A percentile compares a stretch with the other conserved stretches of the same genome.
Evolutionary conservation across 768 basidiomycete species (phyloP).

Genomic region (Ramaria sp.): DNA sequence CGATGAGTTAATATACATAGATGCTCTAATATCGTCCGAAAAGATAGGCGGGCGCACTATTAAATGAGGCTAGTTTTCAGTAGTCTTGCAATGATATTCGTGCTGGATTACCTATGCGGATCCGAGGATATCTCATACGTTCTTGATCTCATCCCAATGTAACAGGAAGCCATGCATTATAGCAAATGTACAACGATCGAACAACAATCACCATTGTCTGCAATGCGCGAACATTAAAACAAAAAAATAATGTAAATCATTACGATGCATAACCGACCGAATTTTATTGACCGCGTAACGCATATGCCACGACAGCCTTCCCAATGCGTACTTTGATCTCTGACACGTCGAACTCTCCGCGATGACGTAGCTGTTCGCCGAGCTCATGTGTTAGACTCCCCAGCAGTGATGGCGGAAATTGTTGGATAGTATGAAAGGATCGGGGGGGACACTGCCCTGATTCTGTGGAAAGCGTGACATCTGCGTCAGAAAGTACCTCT

Average conservation of each 20-base stretch:
- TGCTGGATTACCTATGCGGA: too few relatives aligned
- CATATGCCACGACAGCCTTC: conserved; percentile 48
- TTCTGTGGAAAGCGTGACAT: neutral
- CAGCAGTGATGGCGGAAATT: conserved; percentile 40
- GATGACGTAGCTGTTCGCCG: conserved; percentile 29
- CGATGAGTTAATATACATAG: too few relatives aligned
- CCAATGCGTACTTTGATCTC: conserved; percentile 60
- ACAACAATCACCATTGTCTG: too few relatives aligned
- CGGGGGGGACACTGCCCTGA: neutral
- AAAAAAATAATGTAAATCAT: neutral
- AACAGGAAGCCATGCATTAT: too few relatives aligned
- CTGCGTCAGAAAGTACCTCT: neutral
- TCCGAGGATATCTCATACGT: too few relatives aligned
- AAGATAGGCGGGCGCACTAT: too few relatives aligned
- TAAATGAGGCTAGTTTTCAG: too few relatives aligned
- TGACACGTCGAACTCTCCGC: conserved; percentile 42
- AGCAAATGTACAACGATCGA: too few relatives aligned
- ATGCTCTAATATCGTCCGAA: too few relatives aligned
- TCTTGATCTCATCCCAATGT: too few relatives aligned
- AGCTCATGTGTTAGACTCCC: conserved; percentile 39
- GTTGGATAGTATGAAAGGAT: conserved; percentile 37
- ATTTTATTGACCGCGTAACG: conserved; percentile 12
- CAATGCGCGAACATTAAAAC: too few relatives aligned
- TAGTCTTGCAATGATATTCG: too few relatives aligned
- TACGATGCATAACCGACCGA: neutral